Conservation (phyloP, 192 early-diverging fungal genomes). For the Radiomyces spectabilis region DNA sequence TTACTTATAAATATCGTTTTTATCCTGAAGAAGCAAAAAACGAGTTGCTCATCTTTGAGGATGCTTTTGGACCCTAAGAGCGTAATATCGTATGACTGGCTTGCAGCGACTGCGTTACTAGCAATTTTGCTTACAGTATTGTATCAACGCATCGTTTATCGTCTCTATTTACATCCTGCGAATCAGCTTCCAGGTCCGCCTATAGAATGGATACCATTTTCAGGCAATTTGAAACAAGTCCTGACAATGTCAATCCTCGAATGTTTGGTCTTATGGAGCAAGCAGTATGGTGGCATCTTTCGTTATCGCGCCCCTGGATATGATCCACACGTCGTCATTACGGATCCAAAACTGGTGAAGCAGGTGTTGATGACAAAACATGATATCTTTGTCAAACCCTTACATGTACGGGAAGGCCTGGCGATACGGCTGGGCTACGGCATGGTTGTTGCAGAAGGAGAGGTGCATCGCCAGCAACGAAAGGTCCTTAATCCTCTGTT, state of each 20-base stretch:
- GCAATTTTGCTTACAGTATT: too few species aligned
- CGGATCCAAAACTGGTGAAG: slow-evolving; percentile 34
- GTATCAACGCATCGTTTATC: slow-evolving; percentile 22
- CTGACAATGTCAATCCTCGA: not conserved
- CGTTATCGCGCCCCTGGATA: slow-evolving; percentile 29
- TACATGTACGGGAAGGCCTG: slow-evolving; percentile 3
- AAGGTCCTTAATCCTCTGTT: slow-evolving; percentile 45
- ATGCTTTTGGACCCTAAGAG: too few species aligned
- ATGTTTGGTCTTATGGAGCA: slow-evolving; percentile 19
- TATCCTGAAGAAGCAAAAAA: too few species aligned
- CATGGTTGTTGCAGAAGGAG: slow-evolving; percentile 36
- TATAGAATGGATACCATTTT: slow-evolving; percentile 20
- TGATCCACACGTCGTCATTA: slow-evolving; percentile 23
- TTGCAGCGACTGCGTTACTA: too few species aligned
- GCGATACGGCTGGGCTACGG: slow-evolving; percentile 28
- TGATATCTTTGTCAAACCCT: slow-evolving; percentile 34
- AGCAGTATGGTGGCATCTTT: slow-evolving; percentile 34
- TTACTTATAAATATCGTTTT: too few species aligned
- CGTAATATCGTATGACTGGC: too few species aligned
- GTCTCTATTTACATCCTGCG: slow-evolving; percentile 24
- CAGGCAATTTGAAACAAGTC: slow-evolving; percentile 33
- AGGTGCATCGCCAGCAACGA: slow-evolving; percentile 35
- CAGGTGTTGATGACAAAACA: slow-evolving; percentile 28
- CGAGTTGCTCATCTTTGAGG: too few species aligned
- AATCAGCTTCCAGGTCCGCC: slow-evolving; percentile 36